These are phyloP conservation scores for Penicillium concentricum DNA, from an alignment of 2,329 filamentous ascomycete genomes.

Conservation along the genomic window DNA sequence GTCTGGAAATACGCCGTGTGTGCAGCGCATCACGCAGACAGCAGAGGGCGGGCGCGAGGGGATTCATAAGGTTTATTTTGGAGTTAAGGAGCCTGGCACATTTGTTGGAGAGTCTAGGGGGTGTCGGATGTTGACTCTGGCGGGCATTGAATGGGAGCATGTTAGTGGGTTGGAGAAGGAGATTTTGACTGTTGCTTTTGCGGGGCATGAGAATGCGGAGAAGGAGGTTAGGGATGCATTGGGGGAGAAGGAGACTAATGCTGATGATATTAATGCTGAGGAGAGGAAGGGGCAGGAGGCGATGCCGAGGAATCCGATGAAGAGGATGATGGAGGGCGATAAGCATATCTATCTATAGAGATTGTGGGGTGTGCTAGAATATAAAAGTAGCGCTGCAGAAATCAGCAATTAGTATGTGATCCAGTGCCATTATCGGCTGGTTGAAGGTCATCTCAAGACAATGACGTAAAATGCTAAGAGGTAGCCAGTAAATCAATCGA, in stretches of 20 bases:
- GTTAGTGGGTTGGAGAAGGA: slow-evolving; percentile 74
- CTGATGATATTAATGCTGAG: slow-evolving; percentile 40
- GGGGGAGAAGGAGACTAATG: slow-evolving; percentile 32
- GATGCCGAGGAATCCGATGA: slow-evolving; percentile 45
- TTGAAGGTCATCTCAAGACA: not conserved
- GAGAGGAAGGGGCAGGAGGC: slow-evolving; percentile 40
- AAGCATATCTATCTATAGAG: slow-evolving; percentile 13
- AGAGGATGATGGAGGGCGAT: slow-evolving; percentile 47
- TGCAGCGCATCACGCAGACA: slow-evolving; percentile 69
- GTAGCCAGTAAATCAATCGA: not conserved
- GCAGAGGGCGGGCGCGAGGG: slow-evolving; percentile 51
- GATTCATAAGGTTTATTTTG: slow-evolving; percentile 79
- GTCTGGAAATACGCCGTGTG: slow-evolving; percentile 55
- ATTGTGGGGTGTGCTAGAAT: not conserved
- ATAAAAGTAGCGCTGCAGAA: not conserved
- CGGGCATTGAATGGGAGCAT: slow-evolving; percentile 71
- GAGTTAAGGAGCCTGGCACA: slow-evolving; percentile 82
- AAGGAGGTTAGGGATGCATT: slow-evolving; percentile 30
- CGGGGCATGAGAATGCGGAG: slow-evolving; percentile 63
- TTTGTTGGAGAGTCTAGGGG: slow-evolving; percentile 85
- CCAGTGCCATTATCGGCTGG: not conserved
- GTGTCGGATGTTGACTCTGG: slow-evolving; percentile 65
- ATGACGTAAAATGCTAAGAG: not conserved
- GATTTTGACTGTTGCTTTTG: slow-evolving; percentile 78
- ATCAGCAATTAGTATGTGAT: not conserved